These are phyloP conservation scores for Peziza echinospora DNA, from an alignment of 495 filamentous ascomycete species.

Conservation along the genomic window DNA sequence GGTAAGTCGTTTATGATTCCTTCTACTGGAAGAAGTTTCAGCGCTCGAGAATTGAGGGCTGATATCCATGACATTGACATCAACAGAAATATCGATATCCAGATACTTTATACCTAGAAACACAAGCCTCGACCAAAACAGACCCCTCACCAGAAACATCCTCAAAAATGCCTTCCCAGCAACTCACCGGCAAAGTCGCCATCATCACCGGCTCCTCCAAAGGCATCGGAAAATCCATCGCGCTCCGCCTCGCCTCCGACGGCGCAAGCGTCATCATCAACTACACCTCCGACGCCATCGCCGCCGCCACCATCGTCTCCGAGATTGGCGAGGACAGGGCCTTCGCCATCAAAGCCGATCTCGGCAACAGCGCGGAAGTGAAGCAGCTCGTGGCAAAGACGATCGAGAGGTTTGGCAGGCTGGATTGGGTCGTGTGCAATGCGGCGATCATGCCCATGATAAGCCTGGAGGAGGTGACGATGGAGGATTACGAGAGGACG, in stretches of 20 bases:
- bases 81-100: too few species aligned
- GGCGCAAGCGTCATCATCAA: conserved; percentile 45
- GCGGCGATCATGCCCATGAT: conserved; percentile 34
- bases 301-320: conserved; percentile 35
- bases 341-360: conserved; percentile 51
- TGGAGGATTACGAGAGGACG: conserved; percentile 34
- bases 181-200: conserved; percentile 35
- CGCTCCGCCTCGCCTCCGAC: conserved; percentile 30
- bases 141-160: too few species aligned
- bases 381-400: conserved; percentile 39
- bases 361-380: conserved; percentile 44
- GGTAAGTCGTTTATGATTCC: too few species aligned
- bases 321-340: conserved; percentile 31
- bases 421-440: conserved; percentile 45
- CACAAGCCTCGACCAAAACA: too few species aligned
- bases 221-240: conserved; percentile 42
- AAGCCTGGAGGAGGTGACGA: conserved; percentile 34
- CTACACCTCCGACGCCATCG: conserved; percentile 30
- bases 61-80: too few species aligned
- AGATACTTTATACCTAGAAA: too few species aligned
- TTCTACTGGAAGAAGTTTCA: too few species aligned
- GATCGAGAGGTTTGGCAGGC: conserved; percentile 40
- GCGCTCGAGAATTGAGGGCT: too few species aligned
- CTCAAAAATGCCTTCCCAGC: too few species aligned
- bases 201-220: conserved; percentile 45